Conservation (phyloP, 345 rosid species). For the Eucalyptus sp. region DNA sequence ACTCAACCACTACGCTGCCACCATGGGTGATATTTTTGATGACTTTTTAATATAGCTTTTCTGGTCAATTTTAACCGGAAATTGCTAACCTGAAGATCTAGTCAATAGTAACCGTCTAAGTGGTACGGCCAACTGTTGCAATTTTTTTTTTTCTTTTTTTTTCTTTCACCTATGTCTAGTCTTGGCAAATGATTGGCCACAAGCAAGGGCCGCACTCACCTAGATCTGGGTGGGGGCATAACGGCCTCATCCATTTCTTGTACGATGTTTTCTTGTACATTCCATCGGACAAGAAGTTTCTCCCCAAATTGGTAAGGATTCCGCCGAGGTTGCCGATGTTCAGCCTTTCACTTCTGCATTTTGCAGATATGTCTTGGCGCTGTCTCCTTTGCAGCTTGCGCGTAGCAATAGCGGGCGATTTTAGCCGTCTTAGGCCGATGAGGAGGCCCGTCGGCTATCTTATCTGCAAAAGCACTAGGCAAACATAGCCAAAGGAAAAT, state of each 20-base stretch:
- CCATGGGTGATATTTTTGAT: too few relatives aligned
- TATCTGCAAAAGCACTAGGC: constrained; percentile 85
- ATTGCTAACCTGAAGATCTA: rapidly evolving
- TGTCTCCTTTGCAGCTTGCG: constrained; percentile 94
- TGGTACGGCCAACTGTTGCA: neutral
- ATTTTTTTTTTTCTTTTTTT: neutral
- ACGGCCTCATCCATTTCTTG: constrained; percentile 43
- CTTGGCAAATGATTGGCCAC: neutral
- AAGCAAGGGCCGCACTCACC: neutral
- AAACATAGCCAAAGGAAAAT: constrained; percentile 15
- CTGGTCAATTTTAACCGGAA: rapidly evolving
- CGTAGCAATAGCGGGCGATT: constrained; percentile 88
- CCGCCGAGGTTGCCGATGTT: constrained; percentile 85
- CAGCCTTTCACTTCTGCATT: constrained; percentile 99
- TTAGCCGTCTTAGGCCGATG: constrained; percentile 90
- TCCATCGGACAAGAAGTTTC: constrained; percentile 79
- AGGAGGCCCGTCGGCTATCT: constrained; percentile 67
- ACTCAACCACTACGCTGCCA: too few relatives aligned
- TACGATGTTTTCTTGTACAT: constrained; percentile 59
- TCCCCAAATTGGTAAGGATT: constrained; percentile 77
- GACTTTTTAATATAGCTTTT: rapidly evolving
- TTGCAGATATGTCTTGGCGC: constrained; percentile 80
- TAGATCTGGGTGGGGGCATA: neutral
- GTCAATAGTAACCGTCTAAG: neutral
- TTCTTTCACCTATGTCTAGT: neutral